These are phyloP conservation scores for Colletotrichum destructivum DNA, from an alignment of 2,329 filamentous ascomycete genomes.

Conservation along the genomic window DNA sequence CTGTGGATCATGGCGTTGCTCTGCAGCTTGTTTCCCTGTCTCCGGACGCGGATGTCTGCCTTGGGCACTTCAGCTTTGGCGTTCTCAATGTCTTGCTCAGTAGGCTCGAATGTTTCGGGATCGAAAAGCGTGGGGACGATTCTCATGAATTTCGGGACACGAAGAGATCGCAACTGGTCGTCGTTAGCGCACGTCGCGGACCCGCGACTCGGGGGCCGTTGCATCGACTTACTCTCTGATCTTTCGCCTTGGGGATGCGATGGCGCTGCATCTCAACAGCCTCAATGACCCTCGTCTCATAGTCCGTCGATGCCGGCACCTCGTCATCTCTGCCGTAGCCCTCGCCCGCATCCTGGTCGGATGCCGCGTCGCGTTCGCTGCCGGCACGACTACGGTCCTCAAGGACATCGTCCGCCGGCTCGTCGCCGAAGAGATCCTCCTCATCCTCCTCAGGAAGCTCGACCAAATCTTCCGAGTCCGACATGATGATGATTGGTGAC, in stretches of 20 bases:
- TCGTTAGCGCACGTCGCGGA: conserved; percentile 15
- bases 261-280: conserved; percentile 78
- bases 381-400: conserved; percentile 71
- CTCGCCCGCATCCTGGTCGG: conserved; percentile 64
- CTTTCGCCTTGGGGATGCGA: conserved; percentile 77
- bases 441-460: conserved; percentile 67
- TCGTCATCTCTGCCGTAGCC: conserved; percentile 62
- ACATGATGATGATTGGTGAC: conserved; percentile 58
- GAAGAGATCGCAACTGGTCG: conserved; percentile 77
- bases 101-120: conserved; percentile 75
- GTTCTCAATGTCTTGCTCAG: conserved; percentile 68
- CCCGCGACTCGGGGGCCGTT: background rate
- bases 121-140: conserved; percentile 79
- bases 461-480: conserved; percentile 69
- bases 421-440: conserved; percentile 76
- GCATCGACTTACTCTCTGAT: conserved; percentile 73
- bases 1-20: conserved; percentile 83
- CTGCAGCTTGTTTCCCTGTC: conserved; percentile 76
- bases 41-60: conserved; percentile 79
- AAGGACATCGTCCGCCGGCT: conserved; percentile 70
- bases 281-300: conserved; percentile 70
- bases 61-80: conserved; percentile 70
- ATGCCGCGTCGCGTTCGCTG: conserved; percentile 73
- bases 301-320: conserved; percentile 49
- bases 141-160: conserved; percentile 80